Percentiles rank a stretch among this genome's conserved stretches.
These are phyloP conservation scores for Rosa multiflora DNA, from an alignment of 306 rosid genomes.

Conservation along the genomic window DNA sequence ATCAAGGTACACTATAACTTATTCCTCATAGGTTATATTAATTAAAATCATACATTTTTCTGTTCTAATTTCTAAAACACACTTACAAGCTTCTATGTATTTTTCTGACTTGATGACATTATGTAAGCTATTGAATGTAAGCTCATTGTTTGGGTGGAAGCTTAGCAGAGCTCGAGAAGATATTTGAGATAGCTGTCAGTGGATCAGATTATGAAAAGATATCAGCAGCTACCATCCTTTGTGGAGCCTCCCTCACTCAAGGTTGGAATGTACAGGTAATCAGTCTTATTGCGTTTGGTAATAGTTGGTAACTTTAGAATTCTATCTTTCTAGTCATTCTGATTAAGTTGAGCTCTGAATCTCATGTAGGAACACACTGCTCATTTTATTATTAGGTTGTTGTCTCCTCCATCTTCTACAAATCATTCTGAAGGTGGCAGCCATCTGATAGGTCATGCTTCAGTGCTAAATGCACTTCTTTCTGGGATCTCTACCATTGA, in stretches of 20 bases:
- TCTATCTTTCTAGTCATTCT: not conserved
- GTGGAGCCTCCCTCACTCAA: constrained; percentile 88
- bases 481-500: constrained; percentile 81
- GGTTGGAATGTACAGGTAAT: constrained; percentile 97
- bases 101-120: not conserved
- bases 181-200: constrained; percentile 71
- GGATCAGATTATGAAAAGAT: constrained; percentile 91
- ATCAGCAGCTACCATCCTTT: constrained; percentile 84
- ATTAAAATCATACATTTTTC: not conserved
- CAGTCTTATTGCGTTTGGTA: constrained; percentile 12
- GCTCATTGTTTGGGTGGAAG: constrained; percentile 98
- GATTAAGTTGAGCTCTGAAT: constrained; percentile 15
- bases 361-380: constrained; percentile 86
- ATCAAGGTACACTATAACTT: constrained; percentile 54
- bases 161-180: constrained; percentile 90
- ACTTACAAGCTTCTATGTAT: constrained; percentile 5
- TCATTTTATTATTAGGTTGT: constrained; percentile 71
- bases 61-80: not conserved
- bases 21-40: not conserved
- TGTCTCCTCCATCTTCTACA: constrained; percentile 76
- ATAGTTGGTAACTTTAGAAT: not conserved
- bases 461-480: constrained; percentile 65
- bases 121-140: constrained; percentile 75
- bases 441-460: constrained; percentile 76
- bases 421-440: constrained; percentile 56